phyloP scores from a whole-genome alignment of 2,329 filamentous ascomycete genomes.

The Mollisia scopiformis region DNA sequence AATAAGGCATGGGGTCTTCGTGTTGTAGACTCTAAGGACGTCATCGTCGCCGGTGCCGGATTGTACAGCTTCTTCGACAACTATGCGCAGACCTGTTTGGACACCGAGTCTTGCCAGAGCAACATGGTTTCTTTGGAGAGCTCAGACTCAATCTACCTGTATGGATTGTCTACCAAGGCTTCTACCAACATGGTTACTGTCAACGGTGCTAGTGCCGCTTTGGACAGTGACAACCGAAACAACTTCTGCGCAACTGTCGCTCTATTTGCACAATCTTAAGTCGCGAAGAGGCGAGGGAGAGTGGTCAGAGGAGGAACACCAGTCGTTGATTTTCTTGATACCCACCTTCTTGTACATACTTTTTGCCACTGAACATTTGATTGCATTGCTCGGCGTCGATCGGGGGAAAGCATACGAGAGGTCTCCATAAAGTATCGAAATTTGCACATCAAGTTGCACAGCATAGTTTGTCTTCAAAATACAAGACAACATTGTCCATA shows the following conservation, averaged over 20 bases:
- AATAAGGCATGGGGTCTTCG: constrained; percentile 80
- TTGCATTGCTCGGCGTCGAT: background rate
- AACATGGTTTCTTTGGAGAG: constrained; percentile 77
- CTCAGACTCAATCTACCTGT: constrained; percentile 61
- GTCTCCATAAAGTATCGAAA: background rate
- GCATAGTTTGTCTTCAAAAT: background rate
- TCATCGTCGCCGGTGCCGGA: constrained; percentile 73
- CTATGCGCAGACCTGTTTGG: constrained; percentile 73
- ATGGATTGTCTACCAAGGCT: constrained; percentile 75
- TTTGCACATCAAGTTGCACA: background rate
- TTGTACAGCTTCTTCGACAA: constrained; percentile 86
- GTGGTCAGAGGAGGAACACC: too few relatives aligned
- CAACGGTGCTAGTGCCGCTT: constrained; percentile 54
- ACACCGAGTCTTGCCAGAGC: constrained; percentile 70
- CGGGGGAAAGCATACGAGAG: constrained; percentile 8
- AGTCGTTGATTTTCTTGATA: constrained; percentile 21
- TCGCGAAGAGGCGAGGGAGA: too few relatives aligned
- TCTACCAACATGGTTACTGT: constrained; percentile 73
- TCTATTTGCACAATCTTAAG: constrained; percentile 42
- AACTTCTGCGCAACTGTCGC: constrained; percentile 67
- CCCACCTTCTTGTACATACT: constrained; percentile 27
- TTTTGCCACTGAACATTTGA: constrained; percentile 12
- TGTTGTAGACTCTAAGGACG: constrained; percentile 65
- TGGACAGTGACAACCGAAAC: constrained; percentile 65
- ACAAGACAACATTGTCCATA: background rate